These are phyloP conservation scores for Salix suchowensis DNA, from an alignment of 345 rosid genomes.

Conservation along the genomic window DNA sequence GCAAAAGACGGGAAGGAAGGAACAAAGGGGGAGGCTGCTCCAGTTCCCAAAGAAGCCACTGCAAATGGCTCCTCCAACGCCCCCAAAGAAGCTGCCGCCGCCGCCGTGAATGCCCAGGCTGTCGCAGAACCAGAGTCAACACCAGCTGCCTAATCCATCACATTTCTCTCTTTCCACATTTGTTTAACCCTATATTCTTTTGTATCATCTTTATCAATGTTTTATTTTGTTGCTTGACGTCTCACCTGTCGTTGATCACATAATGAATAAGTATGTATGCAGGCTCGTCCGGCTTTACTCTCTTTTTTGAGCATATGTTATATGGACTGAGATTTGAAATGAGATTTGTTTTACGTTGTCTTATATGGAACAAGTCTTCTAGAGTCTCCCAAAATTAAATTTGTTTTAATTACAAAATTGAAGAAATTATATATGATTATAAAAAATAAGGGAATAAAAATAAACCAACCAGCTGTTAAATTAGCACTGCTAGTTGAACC, in stretches of 20 bases:
- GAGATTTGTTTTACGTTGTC: neutral
- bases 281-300: neutral
- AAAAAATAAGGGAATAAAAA: too few species aligned
- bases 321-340: neutral
- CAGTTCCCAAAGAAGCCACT: conserved; percentile 24
- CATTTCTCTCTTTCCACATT: neutral
- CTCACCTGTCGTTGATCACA: neutral
- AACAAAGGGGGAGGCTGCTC: conserved; percentile 20
- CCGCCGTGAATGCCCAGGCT: conserved; percentile 23
- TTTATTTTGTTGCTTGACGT: conserved; percentile 2
- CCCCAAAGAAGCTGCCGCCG: conserved; percentile 26
- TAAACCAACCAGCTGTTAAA: neutral
- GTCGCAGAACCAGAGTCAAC: conserved; percentile 30
- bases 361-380: neutral
- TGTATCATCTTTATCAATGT: neutral
- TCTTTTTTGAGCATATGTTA: neutral
- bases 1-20: conserved; percentile 29
- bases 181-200: conserved; percentile 15
- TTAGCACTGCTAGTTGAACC: neutral
- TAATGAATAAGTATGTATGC: neutral
- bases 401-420: too few species aligned
- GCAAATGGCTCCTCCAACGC: conserved; percentile 21
- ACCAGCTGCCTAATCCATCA: conserved; percentile 25
- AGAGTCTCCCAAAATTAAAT: neutral
- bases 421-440: too few species aligned